Base-by-base conservation (phyloP, 129 eudicot genomes). In the Apium graveolens region DNA sequence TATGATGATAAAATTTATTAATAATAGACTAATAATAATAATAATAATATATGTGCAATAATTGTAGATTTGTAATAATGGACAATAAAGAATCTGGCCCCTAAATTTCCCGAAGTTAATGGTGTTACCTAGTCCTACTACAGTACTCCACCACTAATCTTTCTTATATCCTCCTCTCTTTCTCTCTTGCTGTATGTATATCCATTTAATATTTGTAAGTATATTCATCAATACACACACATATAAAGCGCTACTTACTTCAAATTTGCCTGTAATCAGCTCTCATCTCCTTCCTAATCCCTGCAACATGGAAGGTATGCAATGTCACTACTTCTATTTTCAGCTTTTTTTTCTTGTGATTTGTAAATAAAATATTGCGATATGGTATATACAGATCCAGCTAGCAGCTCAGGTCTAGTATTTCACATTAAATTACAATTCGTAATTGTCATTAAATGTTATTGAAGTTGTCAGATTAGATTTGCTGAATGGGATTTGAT, bases 261-360 rank as follows among this genome's bases (percentile, higher is more conserved):
- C 14, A 8, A 24, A 24, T 2, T 42, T 45, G 21, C 35, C 51
- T n/a, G 1, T n/a, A 73, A 73, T 41, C 29, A 20, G 45, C 27
- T 9, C 27, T 37, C 11, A 5, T 57, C 65, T 55, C 62, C 26
- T 21, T 1, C 9, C 26, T 45, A 45, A 3, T 51, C 70, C 5
- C 49, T 41, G 76, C 76, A 71, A 5, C 51, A 72, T 72, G 49
- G 6, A 39, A 41, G 76, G 76, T 72, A 21, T 38, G 76, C 27
- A 41, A 72, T 72, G 44, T 48, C 2, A 71, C 11, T 38, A 10
- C 7, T 6, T 24, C 2, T 11, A 18, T 10, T 35, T 35, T 70
- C 11, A 24, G 31, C 68, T 49, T 6, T 24, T 0, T 44, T n/a
- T 60, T 24, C 34, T 68, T 26, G 14, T 17, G 41, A 37, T 37